phyloP scores from a whole-genome alignment of 306 rosid species.

The Pterocarpus santalinus region DNA sequence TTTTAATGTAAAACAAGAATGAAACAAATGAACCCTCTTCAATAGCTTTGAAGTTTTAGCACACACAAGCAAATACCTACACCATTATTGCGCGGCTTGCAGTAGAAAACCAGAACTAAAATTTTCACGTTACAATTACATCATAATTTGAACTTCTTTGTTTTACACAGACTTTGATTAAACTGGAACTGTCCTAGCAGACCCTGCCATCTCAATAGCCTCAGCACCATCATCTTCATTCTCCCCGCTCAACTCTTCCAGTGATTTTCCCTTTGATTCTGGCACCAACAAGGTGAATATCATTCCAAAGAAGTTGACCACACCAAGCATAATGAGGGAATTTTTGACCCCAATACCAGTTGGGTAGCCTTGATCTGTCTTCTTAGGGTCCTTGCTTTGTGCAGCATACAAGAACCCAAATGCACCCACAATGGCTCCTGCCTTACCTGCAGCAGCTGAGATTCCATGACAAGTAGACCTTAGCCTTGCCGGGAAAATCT shows the following conservation, averaged over 20 bases:
- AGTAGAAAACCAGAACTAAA: constrained; percentile 21
- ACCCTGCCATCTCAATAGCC: constrained; percentile 1
- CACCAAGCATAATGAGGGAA: constrained; percentile 76
- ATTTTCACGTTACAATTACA: neutral
- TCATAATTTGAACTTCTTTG: neutral
- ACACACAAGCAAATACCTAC: constrained; percentile 33
- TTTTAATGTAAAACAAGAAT: constrained; percentile 1
- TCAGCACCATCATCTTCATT: constrained; percentile 51
- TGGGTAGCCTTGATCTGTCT: constrained; percentile 74
- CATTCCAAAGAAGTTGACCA: constrained; percentile 72
- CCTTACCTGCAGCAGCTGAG: constrained; percentile 91
- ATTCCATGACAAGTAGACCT: constrained; percentile 95
- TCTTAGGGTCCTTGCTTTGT: constrained; percentile 48
- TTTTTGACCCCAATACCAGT: constrained; percentile 82
- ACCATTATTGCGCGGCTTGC: constrained; percentile 16
- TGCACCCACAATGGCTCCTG: constrained; percentile 92
- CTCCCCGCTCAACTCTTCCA: constrained; percentile 91
- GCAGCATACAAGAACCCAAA: constrained; percentile 91
- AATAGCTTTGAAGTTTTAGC: constrained; percentile 16
- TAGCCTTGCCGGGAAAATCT: constrained; percentile 89
- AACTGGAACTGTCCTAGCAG: constrained; percentile 61
- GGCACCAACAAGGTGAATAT: constrained; percentile 78
- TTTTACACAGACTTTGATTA: constrained; percentile 33
- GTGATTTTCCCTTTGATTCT: constrained; percentile 84
- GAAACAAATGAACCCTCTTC: neutral